Conservation (phyloP, 2,329 filamentous ascomycete genomes). For the Curvularia spicifera region DNA sequence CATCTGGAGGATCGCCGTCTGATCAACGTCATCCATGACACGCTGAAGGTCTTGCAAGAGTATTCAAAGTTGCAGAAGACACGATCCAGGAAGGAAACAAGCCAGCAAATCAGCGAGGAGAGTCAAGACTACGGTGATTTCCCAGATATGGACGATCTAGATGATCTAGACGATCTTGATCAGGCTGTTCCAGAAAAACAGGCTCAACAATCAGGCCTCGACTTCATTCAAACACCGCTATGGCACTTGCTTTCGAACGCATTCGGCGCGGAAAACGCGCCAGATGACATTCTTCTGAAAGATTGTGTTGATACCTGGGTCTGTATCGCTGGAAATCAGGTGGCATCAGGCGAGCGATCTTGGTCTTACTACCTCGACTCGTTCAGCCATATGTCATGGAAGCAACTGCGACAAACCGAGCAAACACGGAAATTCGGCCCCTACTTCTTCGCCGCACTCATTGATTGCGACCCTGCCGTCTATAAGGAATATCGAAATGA, state of each 20-base stretch:
- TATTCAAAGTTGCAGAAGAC: conserved; percentile 42
- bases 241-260: conserved; percentile 65
- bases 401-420: conserved; percentile 54
- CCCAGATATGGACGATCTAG: conserved; percentile 58
- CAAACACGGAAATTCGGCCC: conserved; percentile 55
- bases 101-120: conserved; percentile 59
- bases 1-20: conserved; percentile 56
- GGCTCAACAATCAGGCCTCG: conserved; percentile 33
- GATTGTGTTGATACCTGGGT: conserved; percentile 63
- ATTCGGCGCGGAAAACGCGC: conserved; percentile 63
- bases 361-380: conserved; percentile 64
- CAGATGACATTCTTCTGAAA: conserved; percentile 61
- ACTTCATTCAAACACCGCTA: conserved; percentile 57
- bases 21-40: conserved; percentile 56
- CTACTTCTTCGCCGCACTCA: conserved; percentile 53
- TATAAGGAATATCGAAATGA: conserved; percentile 55
- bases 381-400: conserved; percentile 61
- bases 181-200: not conserved
- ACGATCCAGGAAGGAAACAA: conserved; percentile 26
- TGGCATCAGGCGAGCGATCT: conserved; percentile 53
- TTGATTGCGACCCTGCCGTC: conserved; percentile 49
- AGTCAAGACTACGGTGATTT: conserved; percentile 70
- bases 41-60: conserved; percentile 56
- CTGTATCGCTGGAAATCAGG: conserved; percentile 55
- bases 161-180: conserved; percentile 48